phyloP scores from a whole-genome alignment of 2,329 filamentous ascomycete species.

The Pseudogymnoascus sp. region DNA sequence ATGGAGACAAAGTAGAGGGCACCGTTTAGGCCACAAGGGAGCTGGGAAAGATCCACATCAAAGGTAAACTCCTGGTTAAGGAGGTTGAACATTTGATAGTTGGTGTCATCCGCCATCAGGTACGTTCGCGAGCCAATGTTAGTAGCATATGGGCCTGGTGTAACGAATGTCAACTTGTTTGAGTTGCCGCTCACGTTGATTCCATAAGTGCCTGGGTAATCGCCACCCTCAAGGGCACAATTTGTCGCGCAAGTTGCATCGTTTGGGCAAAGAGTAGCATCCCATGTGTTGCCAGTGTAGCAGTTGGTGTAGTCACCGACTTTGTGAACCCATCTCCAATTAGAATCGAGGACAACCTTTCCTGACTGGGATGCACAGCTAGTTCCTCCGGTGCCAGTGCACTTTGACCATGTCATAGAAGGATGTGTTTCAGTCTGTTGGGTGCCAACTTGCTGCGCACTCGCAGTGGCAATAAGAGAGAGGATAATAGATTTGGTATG shows the following conservation, averaged over 20 bases:
- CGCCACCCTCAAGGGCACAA: conserved; percentile 45
- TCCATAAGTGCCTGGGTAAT: conserved; percentile 44
- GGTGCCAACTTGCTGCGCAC: conserved; percentile 41
- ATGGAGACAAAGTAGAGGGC: conserved; percentile 59
- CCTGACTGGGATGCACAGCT: conserved; percentile 39
- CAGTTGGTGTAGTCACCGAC: conserved; percentile 33
- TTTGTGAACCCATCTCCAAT: conserved; percentile 50
- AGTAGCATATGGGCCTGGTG: conserved; percentile 37
- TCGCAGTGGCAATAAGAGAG: conserved; percentile 34
- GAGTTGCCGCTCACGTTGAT: conserved; percentile 43
- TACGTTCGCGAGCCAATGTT: conserved; percentile 52
- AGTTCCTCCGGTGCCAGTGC: conserved; percentile 32
- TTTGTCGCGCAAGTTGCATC: conserved; percentile 37
- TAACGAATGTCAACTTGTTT: conserved; percentile 49
- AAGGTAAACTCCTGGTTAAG: conserved; percentile 63
- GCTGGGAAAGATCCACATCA: conserved; percentile 59
- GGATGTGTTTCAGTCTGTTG: conserved; percentile 41
- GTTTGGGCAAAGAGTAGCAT: conserved; percentile 34
- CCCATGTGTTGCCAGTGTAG: conserved; percentile 37
- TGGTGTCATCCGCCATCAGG: conserved; percentile 50
- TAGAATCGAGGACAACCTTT: conserved; percentile 44
- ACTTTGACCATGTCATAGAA: conserved; percentile 42
- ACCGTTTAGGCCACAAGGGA: conserved; percentile 63
- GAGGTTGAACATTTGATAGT: conserved; percentile 57
- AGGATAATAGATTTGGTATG: neutral